Evolutionary conservation across 768 basidiomycete genomes (phyloP).

Genomic region (Pleurotus djamor): DNA sequence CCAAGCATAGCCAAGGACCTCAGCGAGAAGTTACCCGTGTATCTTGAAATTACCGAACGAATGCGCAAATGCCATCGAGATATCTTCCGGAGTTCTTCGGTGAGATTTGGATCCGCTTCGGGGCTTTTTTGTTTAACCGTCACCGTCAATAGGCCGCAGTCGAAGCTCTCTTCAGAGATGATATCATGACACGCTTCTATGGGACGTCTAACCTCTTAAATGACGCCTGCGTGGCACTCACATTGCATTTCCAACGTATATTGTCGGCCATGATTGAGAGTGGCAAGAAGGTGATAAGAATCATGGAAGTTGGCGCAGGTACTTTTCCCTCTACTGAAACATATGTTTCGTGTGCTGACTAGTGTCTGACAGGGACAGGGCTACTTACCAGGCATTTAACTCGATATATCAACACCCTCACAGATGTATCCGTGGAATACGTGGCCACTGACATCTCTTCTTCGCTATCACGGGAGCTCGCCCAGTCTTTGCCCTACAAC

Average conservation of each 20-base stretch:
- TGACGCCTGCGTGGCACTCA: neutral
- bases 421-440: neutral
- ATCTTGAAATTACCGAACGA: neutral
- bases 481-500: neutral
- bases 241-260: neutral
- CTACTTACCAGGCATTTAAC: neutral
- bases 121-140: too few species aligned
- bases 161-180: neutral
- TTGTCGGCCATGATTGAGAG: neutral
- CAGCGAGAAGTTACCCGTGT: neutral
- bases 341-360: neutral
- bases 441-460: neutral
- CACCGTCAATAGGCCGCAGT: neutral
- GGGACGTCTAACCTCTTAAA: neutral
- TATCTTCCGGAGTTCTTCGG: neutral
- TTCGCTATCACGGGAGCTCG: neutral
- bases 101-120: too few species aligned
- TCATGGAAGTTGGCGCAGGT: neutral
- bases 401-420: neutral
- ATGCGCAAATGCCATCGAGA: neutral
- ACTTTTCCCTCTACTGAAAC: neutral
- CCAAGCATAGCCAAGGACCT: too few species aligned
- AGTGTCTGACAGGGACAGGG: neutral
- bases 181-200: neutral
- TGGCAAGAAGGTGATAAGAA: neutral